These are phyloP conservation scores for Domatiomyces globalis DNA, from an alignment of 2,329 filamentous ascomycete species.

Conservation along the genomic window DNA sequence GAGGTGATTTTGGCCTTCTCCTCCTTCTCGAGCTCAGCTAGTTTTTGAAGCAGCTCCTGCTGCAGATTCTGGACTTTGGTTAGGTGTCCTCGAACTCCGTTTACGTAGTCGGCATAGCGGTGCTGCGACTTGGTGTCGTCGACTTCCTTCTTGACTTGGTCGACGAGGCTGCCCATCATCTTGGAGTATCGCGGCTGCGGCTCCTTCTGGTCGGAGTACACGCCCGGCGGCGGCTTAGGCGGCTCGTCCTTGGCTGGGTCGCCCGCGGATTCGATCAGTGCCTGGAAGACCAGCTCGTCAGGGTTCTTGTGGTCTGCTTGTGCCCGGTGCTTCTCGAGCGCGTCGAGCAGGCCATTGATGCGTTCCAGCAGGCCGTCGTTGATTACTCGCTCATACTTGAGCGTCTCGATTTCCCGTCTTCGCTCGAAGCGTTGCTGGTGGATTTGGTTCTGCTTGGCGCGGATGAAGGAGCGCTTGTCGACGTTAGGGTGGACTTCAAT, in stretches of 20 bases:
- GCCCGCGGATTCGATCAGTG: slow-evolving; percentile 67
- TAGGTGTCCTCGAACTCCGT: slow-evolving; percentile 63
- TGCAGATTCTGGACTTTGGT: slow-evolving; percentile 61
- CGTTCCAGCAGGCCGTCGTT: slow-evolving; percentile 81
- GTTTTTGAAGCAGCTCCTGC: slow-evolving; percentile 55
- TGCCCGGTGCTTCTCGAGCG: slow-evolving; percentile 58
- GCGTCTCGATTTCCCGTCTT: slow-evolving; percentile 73
- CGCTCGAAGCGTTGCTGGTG: slow-evolving; percentile 79
- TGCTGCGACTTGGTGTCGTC: slow-evolving; percentile 59
- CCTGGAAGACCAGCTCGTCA: slow-evolving; percentile 75
- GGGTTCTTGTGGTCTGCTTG: slow-evolving; percentile 51
- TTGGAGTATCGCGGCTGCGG: slow-evolving; percentile 70
- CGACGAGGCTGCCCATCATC: slow-evolving; percentile 95
- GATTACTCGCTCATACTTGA: slow-evolving; percentile 79
- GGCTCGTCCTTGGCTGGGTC: slow-evolving; percentile 58
- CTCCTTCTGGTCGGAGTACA: slow-evolving; percentile 59
- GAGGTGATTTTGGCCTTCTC: slow-evolving; percentile 87
- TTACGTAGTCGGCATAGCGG: slow-evolving; percentile 60
- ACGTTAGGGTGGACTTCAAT: slow-evolving; percentile 98
- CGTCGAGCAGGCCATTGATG: slow-evolving; percentile 62
- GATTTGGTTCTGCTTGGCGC: slow-evolving; percentile 94
- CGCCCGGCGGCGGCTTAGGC: slow-evolving; percentile 62
- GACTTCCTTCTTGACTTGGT: slow-evolving; percentile 78
- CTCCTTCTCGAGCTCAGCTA: slow-evolving; percentile 70
- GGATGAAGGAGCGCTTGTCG: slow-evolving; percentile 95